Conservation (phyloP, 371 early-diverging fungal species). For the Rhizopus stolonifer region DNA sequence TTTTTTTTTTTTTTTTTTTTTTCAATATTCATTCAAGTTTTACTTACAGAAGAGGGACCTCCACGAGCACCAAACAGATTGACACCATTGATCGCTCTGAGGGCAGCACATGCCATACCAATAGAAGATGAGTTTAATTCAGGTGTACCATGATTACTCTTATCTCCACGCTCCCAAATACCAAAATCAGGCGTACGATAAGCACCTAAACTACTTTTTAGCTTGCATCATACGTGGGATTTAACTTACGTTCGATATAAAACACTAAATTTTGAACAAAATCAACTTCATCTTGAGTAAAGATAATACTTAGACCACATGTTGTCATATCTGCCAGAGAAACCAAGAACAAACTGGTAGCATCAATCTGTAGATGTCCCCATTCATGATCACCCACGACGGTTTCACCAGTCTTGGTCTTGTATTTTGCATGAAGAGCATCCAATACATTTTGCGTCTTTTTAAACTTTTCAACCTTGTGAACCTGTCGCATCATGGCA, state of each 20-base stretch:
- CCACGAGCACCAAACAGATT: conserved; percentile 86
- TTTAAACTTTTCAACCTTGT: conserved; percentile 83
- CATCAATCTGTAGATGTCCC: conserved; percentile 85
- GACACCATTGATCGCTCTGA: conserved; percentile 85
- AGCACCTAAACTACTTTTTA: too few relatives aligned
- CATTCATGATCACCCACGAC: conserved; percentile 87
- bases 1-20: too few relatives aligned
- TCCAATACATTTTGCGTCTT: conserved; percentile 70
- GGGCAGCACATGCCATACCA: conserved; percentile 89
- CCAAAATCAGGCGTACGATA: conserved; percentile 88
- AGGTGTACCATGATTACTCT: conserved; percentile 85
- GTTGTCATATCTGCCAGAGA: conserved; percentile 88
- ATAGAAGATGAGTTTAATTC: conserved; percentile 88
- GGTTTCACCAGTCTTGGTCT: conserved; percentile 80
- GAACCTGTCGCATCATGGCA: conserved; percentile 86
- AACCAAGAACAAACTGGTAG: conserved; percentile 80
- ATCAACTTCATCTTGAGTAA: conserved; percentile 85
- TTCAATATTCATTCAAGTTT: too few relatives aligned
- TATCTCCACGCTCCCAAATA: conserved; percentile 92
- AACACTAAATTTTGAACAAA: conserved; percentile 91
- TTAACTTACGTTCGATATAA: conserved; percentile 80
- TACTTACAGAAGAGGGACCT: conserved; percentile 72
- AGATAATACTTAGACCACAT: conserved; percentile 74
- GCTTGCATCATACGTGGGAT: too few relatives aligned
- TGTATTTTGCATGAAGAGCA: conserved; percentile 88